Percentiles rank a stretch among this genome's conserved stretches.
These are phyloP conservation scores for Trichoderma atrobrunneum DNA, from an alignment of 2,329 filamentous ascomycete genomes.

Conservation along the genomic window DNA sequence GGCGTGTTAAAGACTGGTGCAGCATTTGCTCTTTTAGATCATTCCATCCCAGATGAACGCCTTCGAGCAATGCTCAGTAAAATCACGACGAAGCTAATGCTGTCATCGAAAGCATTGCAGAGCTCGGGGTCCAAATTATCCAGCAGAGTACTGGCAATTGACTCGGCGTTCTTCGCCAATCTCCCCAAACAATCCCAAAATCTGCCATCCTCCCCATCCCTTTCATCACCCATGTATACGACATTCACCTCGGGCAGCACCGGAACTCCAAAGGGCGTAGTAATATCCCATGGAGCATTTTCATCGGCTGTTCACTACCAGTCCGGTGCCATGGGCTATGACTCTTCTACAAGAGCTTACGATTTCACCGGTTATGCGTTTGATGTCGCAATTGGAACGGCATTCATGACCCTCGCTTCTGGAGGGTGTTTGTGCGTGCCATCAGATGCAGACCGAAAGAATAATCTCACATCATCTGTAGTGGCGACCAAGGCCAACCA, in stretches of 20 bases:
- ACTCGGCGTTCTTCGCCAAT: not conserved
- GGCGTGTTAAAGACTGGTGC: not conserved
- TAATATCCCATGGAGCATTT: not conserved
- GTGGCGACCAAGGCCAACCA: not conserved
- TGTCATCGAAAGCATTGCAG: not conserved
- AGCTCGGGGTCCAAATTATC: not conserved
- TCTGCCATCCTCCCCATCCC: not conserved
- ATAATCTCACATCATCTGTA: not conserved
- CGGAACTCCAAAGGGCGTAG: slow-evolving; percentile 26
- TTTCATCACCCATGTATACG: not conserved
- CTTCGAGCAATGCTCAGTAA: not conserved
- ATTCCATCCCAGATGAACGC: not conserved
- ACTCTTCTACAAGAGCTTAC: not conserved
- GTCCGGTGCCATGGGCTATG: not conserved
- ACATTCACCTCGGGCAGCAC: slow-evolving; percentile 25
- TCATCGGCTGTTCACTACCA: not conserved
- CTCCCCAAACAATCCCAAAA: not conserved
- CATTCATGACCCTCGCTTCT: not conserved
- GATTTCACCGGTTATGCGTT: not conserved
- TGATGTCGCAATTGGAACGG: not conserved
- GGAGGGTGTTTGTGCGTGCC: not conserved
- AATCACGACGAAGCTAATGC: not conserved
- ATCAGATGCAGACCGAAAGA: not conserved
- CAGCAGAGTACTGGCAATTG: not conserved
- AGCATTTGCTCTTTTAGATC: not conserved